phyloP scores from a whole-genome alignment of 2,329 filamentous ascomycete species.

The Gnomoniopsis smithogilvyi region DNA sequence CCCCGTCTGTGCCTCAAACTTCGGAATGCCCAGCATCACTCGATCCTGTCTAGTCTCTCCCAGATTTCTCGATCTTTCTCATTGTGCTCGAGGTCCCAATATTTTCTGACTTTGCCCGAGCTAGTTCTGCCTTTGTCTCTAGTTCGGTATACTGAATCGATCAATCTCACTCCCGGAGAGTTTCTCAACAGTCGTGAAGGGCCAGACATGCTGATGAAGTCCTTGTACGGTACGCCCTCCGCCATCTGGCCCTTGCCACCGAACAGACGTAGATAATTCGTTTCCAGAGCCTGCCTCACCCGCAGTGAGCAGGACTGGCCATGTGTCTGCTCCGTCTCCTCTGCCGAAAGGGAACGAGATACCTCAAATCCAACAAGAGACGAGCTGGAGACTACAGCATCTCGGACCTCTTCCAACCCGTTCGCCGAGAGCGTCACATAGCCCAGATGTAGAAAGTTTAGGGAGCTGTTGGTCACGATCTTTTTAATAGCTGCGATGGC shows the following conservation, averaged over 20 bases:
- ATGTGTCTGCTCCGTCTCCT: not conserved
- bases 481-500: not conserved
- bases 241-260: not conserved
- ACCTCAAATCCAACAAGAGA: not conserved
- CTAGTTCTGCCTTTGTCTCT: not conserved
- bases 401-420: not conserved
- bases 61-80: not conserved
- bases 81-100: not conserved
- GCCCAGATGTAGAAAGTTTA: not conserved
- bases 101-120: not conserved
- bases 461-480: not conserved
- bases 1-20: no score
- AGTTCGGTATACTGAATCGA: constrained; percentile 4
- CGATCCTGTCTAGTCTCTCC: constrained; percentile 1
- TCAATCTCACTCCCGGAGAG: not conserved
- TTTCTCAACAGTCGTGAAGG: not conserved
- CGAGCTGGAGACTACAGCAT: not conserved
- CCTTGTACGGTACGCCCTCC: not conserved
- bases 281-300: not conserved
- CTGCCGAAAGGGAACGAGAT: not conserved
- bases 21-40: not conserved
- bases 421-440: not conserved
- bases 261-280: not conserved
- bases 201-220: not conserved
- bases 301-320: not conserved